Evolutionary conservation across 2,329 filamentous ascomycete species (phyloP), one percentile per base, ranked within the genome.

Genomic region (Colletotrichum zoysiae): DNA sequence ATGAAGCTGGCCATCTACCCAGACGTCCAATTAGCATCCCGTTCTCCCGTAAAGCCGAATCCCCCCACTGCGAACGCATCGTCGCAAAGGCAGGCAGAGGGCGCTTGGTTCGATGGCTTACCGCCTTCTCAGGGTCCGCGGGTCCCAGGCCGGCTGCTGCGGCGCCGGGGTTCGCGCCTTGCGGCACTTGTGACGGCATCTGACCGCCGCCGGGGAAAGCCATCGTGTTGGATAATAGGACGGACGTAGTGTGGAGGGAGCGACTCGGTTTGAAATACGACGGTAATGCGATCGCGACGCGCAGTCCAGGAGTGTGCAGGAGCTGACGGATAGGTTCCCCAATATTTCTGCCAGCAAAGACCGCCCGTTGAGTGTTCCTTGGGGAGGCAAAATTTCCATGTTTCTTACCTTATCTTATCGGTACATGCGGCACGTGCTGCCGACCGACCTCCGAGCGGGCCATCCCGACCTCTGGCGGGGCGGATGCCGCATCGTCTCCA

Each of bases 1-100:
- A 98, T 97, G 55, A 90, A 90, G 33, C 86, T 83, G 87, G 94
- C 90, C 85, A 97, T 92, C 93, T 96, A 55, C 18, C 57, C 62
- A 40, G 59, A 59, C 65, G 38, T 20, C 11, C 16, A 9, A 50
- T 74, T 12, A 72, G 55, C 38, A 62, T 44, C 16, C 44, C 40
- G 18, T 44, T 61, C 4, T 46, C n/a, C 26, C 8, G 14, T 4
- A 8, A 18, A 33, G 9, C n/a, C 11, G 20, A n/a, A n/a, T 11
- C 16, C 14, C 20, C 20, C 7, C 30, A 30, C 55, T 23, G 35
- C 35, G 35, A 16, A 3, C 9, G 55, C 14, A 40, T 56, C 30
- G 18, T 35, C 30, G 26, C 30, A 33, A 18, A 23, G 20, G n/a
- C n/a, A 8, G 11, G n/a, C 12, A 8, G 35, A 12, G 35, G 38